A percentile compares a stretch with the other conserved stretches of the same genome.
These are phyloP conservation scores for Glycine tomentella DNA, from an alignment of 306 rosid species.

Conservation along the genomic window DNA sequence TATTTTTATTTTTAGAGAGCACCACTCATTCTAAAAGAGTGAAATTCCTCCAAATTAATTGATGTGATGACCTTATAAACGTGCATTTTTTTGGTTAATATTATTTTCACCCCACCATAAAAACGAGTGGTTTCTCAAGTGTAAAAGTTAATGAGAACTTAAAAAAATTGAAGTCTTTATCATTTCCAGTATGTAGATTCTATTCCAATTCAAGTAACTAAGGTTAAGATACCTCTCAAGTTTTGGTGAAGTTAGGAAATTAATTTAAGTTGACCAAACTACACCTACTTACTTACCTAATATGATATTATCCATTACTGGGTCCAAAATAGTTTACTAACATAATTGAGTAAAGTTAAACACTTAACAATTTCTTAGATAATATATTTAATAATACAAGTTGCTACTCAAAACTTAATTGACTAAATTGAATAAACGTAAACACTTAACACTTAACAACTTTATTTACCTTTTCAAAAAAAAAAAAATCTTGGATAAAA, in stretches of 20 bases:
- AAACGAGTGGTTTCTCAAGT: not conserved
- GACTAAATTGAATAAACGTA: not conserved
- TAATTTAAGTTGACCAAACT: constrained; percentile 31
- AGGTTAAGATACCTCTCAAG: constrained; percentile 12
- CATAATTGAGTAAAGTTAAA: not conserved
- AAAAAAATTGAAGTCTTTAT: not conserved
- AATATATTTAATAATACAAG: no score
- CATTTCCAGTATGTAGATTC: constrained; percentile 3
- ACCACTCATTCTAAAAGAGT: not conserved
- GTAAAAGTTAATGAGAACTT: not conserved
- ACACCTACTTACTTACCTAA: constrained; percentile 26
- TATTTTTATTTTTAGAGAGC: no score
- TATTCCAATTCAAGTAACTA: constrained; percentile 27
- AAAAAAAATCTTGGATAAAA: no score
- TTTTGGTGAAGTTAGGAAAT: constrained; percentile 28
- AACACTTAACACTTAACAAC: not conserved
- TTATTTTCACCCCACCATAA: not conserved
- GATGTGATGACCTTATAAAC: not conserved
- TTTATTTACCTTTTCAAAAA: no score
- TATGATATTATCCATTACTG: not conserved
- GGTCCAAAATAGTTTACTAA: constrained; percentile 31
- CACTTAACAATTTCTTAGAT: not conserved
- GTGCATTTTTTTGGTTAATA: not conserved
- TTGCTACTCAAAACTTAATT: no score
- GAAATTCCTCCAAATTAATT: no score